These are phyloP conservation scores for Calonectria montana DNA, from an alignment of 2,329 filamentous ascomycete genomes.

Conservation along the genomic window DNA sequence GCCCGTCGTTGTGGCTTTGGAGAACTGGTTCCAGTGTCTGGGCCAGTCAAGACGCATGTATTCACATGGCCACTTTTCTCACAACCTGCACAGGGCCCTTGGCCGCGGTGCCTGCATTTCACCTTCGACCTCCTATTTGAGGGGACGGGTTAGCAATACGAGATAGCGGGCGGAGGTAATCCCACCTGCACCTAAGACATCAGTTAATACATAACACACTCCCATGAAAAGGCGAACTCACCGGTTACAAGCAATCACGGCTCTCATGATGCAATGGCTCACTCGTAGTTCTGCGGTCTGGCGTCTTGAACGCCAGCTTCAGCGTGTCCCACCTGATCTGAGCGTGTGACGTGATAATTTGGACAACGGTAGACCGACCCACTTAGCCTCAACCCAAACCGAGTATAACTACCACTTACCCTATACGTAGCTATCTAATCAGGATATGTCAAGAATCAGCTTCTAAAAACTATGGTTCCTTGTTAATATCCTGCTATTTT, in stretches of 20 bases:
- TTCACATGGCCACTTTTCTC: conserved; percentile 28
- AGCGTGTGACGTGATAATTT: background rate
- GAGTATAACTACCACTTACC: background rate
- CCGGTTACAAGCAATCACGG: conserved; percentile 41
- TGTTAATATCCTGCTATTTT: too few relatives aligned
- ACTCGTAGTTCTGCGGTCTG: background rate
- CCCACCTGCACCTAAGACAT: conserved; percentile 37
- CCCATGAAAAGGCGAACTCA: background rate
- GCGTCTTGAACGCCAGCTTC: background rate
- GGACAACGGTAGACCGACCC: background rate
- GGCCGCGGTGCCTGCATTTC: conserved; percentile 39
- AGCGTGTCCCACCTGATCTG: background rate
- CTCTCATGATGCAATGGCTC: conserved; percentile 28
- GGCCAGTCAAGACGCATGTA: conserved; percentile 34
- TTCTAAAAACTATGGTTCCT: too few relatives aligned
- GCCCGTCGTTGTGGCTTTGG: conserved; percentile 6
- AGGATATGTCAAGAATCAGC: too few relatives aligned
- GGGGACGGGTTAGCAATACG: background rate
- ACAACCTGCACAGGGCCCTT: conserved; percentile 39
- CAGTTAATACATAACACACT: background rate
- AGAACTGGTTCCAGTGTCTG: background rate
- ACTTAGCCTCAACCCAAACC: background rate
- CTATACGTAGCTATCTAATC: background rate
- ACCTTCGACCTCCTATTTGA: conserved; percentile 37
- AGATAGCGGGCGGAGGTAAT: background rate